Base-by-base conservation (phyloP, 192 early-diverging fungal species). In the Mortierella claussenii region DNA sequence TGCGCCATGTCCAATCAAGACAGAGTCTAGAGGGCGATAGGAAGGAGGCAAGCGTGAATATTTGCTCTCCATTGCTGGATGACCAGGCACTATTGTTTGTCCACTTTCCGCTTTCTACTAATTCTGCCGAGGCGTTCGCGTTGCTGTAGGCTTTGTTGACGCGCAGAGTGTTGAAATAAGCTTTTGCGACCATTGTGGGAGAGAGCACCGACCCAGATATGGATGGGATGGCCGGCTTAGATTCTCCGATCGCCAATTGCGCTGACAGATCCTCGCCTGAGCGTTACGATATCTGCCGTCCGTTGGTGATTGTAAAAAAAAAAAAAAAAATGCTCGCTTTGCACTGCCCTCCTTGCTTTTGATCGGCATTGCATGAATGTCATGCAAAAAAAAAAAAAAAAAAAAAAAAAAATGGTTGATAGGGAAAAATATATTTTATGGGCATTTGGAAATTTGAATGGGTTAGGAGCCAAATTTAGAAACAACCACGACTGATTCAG, bases 1-100 rank as follows among this genome's bases (percentile, higher is more conserved):
- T 23, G 88, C 89, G 54, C 90, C 90, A 52, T 90, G 80, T 65
- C 88, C 88, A 57, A 89, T 83, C 3, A 89, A 81, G 3, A 89
- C 90, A 23, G 87, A 84, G 34, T 92, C 90, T 86, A 61, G 47
- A 27, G 31, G 33, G 42, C 32, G 33, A 45, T 32, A 33, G 36
- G 13, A 28, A 37, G 34, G 24, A 48, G 21, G 47, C 12, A 60
- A 42, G 36, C 34, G 28, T 24, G 23, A 36, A 52, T 4, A 32
- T 17, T 26, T 21, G 26, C 20, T 45, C 20, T 45, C 15, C 4
- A n/a, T n/a, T n/a, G n/a, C n/a, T n/a, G n/a, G n/a, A n/a, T n/a
- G n/a, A n/a, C n/a, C n/a, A n/a, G n/a, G n/a, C n/a, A n/a, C n/a
- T n/a, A n/a, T n/a, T n/a, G n/a, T n/a, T n/a, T n/a, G n/a, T n/a